Conservation (phyloP, 2,329 filamentous ascomycete species). For the Scedosporium minutisporum region DNA sequence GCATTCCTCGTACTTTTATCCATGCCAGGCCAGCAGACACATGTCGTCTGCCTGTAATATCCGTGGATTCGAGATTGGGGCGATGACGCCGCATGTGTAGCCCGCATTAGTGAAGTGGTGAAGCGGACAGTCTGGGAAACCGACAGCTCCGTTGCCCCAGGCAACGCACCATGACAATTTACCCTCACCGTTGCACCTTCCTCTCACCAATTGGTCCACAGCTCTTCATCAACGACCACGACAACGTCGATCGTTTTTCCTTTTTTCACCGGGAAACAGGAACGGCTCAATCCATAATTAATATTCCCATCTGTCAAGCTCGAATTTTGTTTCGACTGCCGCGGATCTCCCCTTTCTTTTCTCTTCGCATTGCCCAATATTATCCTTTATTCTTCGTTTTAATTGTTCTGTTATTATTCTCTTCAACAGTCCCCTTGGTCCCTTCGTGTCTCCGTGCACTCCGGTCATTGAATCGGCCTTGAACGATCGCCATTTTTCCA, state of each 20-base stretch:
- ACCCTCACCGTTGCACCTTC: neutral
- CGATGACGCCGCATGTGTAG: neutral
- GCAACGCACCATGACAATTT: constrained; percentile 1
- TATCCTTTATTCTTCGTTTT: neutral
- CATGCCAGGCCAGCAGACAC: neutral
- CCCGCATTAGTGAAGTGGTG: neutral
- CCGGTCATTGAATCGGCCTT: neutral
- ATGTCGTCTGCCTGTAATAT: neutral
- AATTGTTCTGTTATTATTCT: neutral
- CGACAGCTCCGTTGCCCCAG: neutral
- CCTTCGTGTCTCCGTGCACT: neutral
- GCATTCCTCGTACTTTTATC: neutral
- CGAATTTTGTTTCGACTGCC: neutral
- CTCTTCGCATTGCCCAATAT: neutral
- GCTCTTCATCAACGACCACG: neutral
- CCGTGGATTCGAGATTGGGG: neutral
- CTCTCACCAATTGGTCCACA: neutral
- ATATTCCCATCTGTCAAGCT: neutral
- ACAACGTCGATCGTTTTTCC: neutral
- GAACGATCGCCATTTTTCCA: neutral
- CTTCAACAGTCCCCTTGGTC: neutral
- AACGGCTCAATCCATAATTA: neutral
- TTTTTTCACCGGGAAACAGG: neutral
- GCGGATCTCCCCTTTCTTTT: neutral
- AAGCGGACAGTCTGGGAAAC: neutral